Evolutionary conservation across 257 asterid genomes (phyloP), one percentile per base, ranked within the genome.

Genomic region (Solanum appendiculatum): DNA sequence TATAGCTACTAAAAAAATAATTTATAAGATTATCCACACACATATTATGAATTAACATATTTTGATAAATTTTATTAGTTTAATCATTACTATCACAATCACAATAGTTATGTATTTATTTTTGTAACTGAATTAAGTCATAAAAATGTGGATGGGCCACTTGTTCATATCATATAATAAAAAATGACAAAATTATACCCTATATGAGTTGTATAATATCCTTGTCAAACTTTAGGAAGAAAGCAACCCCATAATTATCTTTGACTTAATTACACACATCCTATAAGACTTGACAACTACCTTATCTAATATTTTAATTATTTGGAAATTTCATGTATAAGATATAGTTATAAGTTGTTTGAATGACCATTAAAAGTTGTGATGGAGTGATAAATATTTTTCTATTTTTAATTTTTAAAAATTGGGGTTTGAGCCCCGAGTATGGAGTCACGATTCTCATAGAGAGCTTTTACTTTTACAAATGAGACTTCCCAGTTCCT

Each of bases 171-270:
- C 6, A 46, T 48, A 44, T 44, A 13, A 7, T 78, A n/a, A 14
- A 78, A 80, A 81, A 81, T 5, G 68, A 81, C 29, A 81, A 81
- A 29, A 48, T 5, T 29, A 3, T 81, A 48, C 7, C 11, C 7
- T 9, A 80, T 29, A 29, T 23, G 66, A 81, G 68, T 20, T 48
- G 68, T 33, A 27, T 29, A 21, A 81, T 48, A 81, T 46, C 21
- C 12, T 81, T 29, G 29, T 48, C 85, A 81, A 48, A 81, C 68
- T 81, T 81, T 81, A 29, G 20, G 68, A 29, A 7, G 85, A 81
- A 48, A 81, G 85, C 44, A 48, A 81, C 85, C 7, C 42, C 29
- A 81, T 81, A 48, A 48, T 81, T 81, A 81, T 81, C 85, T 81
- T 80, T 81, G 85, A 46, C 20, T 48, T 46, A 48, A 69, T 69